These are phyloP conservation scores for Cornus kousa DNA, from an alignment of 148 eudicot species.

Conservation along the genomic window DNA sequence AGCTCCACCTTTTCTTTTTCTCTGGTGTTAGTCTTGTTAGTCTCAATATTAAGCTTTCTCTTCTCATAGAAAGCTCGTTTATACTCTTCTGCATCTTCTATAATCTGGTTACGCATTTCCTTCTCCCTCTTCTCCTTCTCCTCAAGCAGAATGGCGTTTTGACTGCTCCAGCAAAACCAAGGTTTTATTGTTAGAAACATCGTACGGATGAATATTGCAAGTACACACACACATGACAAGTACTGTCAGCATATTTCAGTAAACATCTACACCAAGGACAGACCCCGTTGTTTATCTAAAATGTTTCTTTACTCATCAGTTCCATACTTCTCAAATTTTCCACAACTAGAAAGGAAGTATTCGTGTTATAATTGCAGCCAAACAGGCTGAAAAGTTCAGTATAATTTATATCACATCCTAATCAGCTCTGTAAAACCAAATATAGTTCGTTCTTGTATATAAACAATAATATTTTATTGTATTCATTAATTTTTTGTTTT, in stretches of 20 bases:
- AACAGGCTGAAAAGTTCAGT: not conserved
- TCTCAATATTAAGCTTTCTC: slow-evolving; percentile 73
- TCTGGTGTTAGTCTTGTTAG: slow-evolving; percentile 74
- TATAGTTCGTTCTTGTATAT: no score
- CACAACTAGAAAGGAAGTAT: not conserved
- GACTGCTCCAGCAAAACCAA: slow-evolving; percentile 43
- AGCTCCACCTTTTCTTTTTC: slow-evolving; percentile 77
- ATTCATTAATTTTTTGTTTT: no score
- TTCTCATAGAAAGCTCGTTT: slow-evolving; percentile 78
- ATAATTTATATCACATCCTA: not conserved
- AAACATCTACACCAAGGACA: not conserved
- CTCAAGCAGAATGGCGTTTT: slow-evolving; percentile 72
- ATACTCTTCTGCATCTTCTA: slow-evolving; percentile 84
- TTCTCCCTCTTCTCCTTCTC: slow-evolving; percentile 90
- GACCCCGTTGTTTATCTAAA: not conserved
- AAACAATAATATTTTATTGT: no score
- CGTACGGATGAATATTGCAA: not conserved
- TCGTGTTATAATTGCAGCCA: not conserved
- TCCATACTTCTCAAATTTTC: not conserved
- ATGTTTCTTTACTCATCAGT: no score
- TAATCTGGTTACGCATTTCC: slow-evolving; percentile 80
- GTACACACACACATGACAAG: no score
- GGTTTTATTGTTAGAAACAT: not conserved
- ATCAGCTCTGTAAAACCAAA: not conserved
- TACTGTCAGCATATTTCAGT: not conserved